Evolutionary conservation across 441 rosid genomes (phyloP), one percentile per base, ranked within the genome.

Genomic region (Populus trichocarpa): DNA sequence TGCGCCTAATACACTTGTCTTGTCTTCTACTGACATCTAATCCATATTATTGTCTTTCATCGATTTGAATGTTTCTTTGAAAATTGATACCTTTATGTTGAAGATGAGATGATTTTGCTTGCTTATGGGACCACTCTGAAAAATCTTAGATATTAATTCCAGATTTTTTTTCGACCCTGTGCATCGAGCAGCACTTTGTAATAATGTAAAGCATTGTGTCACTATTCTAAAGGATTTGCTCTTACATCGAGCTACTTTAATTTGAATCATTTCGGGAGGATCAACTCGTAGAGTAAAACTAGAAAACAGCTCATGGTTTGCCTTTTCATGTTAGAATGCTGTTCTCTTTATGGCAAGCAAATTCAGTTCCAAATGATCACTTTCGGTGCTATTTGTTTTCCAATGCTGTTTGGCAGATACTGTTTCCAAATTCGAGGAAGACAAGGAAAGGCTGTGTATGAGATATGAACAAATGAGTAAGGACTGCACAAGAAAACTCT

Each of bases 401-500:
- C 42, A 38, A 23, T 20, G 38, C 7, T 79, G 59, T 69, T 81
- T 81, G 81, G 59, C 90, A 92, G 98, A 87, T 82, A 86, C 88
- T 36, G 25, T 91, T 75, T 86, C 94, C 72, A 93, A 86, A 85
- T 90, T 90, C 40, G 95, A 91, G 80, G 95, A 90, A 69, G 93
- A 91, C 78, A 93, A 91, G 86, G 97, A 91, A 81, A 91, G 82
- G 86, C 87, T 95, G 71, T 88, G 87, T 75, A 77, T 78, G 84
- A 87, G 88, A 83, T 90, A 92, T 78, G 94, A 95, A 81, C 99
- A 93, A 86, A 63, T 88, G 74, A 88, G 98, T 93, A 80, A 93
- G 95, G 40, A 8, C 65, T 63, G 36, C 72, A 64, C 76, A 3
- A 4, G 32, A 30, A 30, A 30, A 4, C 32, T 30, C 32, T 30